Conservation (phyloP, 1,284 basidiomycete species). For the Leucocoprinus gongylophorus region DNA sequence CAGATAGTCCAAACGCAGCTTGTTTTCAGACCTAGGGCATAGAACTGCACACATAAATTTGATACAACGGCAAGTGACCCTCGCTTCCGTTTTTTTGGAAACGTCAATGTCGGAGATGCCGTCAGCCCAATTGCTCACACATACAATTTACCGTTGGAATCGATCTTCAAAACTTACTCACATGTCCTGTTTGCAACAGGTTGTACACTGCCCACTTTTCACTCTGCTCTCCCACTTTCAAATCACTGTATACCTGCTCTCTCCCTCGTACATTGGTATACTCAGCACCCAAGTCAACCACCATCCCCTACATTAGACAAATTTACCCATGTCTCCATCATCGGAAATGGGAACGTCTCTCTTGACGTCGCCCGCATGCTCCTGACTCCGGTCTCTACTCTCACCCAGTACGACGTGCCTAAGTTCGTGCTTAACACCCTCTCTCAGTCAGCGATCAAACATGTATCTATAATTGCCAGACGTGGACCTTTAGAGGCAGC, state of each 20-base stretch:
- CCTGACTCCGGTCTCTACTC: constrained; percentile 55
- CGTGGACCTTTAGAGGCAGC: constrained; percentile 87
- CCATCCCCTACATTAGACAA: constrained; percentile 55
- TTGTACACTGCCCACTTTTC: constrained; percentile 56
- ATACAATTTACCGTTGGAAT: constrained; percentile 48
- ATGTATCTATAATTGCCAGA: constrained; percentile 81
- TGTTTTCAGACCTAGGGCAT: constrained; percentile 4
- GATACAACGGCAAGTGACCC: constrained; percentile 68
- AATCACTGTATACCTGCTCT: constrained; percentile 70
- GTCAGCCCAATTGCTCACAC: constrained; percentile 39
- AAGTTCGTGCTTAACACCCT: constrained; percentile 68
- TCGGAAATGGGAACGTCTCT: constrained; percentile 96
- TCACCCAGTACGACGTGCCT: constrained; percentile 80
- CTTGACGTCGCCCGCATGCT: constrained; percentile 92
- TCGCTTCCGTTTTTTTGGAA: constrained; percentile 88
- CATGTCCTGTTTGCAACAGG: constrained; percentile 82
- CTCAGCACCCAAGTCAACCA: constrained; percentile 72
- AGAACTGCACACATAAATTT: constrained; percentile 99
- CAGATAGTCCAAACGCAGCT: not conserved
- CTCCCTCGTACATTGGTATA: constrained; percentile 96
- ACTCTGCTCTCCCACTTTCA: constrained; percentile 46
- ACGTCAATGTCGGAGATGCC: constrained; percentile 64
- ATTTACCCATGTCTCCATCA: constrained; percentile 69
- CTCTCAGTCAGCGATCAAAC: constrained; percentile 54
- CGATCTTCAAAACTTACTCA: constrained; percentile 65